Evolutionary conservation across 2,329 filamentous ascomycete species (phyloP).

Genomic region (Trichoderma sp.): DNA sequence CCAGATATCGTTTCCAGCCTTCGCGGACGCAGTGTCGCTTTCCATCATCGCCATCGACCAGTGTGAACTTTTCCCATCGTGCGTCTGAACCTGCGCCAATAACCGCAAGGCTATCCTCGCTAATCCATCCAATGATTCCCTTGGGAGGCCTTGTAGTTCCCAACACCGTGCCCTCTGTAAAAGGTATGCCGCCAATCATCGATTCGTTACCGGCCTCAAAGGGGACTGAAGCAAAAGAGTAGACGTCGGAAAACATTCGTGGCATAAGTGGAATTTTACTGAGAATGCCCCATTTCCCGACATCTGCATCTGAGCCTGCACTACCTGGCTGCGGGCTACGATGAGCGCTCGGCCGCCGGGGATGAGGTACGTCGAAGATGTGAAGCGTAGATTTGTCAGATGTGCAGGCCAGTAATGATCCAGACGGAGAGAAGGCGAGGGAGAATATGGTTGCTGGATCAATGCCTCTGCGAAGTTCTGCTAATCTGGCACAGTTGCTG

Average conservation of each 20-base stretch:
- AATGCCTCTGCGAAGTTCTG: constrained; percentile 84
- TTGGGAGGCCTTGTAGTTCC: constrained; percentile 68
- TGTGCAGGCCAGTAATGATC: constrained; percentile 81
- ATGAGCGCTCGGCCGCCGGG: constrained; percentile 46
- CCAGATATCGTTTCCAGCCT: constrained; percentile 81
- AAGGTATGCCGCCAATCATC: constrained; percentile 49
- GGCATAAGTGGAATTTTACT: constrained; percentile 84
- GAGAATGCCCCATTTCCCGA: constrained; percentile 83
- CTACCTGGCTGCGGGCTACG: constrained; percentile 39
- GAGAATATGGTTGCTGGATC: constrained; percentile 88
- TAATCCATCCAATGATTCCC: constrained; percentile 83
- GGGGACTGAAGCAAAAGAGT: constrained; percentile 78
- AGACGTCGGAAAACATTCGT: constrained; percentile 83
- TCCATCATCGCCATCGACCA: constrained; percentile 70
- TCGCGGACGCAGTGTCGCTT: constrained; percentile 69
- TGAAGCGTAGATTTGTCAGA: constrained; percentile 97
- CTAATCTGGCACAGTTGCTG: constrained; percentile 75
- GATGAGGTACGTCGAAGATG: constrained; percentile 80
- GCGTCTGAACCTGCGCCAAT: constrained; percentile 79
- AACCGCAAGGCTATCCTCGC: constrained; percentile 73
- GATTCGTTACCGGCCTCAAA: constrained; percentile 85
- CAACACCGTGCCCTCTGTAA: constrained; percentile 51
- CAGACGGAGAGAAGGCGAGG: constrained; percentile 82
- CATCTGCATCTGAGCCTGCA: constrained; percentile 49
- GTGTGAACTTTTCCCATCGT: constrained; percentile 84